phyloP scores from a whole-genome alignment of 805 yeast species.

The Priceomyces castillae region DNA sequence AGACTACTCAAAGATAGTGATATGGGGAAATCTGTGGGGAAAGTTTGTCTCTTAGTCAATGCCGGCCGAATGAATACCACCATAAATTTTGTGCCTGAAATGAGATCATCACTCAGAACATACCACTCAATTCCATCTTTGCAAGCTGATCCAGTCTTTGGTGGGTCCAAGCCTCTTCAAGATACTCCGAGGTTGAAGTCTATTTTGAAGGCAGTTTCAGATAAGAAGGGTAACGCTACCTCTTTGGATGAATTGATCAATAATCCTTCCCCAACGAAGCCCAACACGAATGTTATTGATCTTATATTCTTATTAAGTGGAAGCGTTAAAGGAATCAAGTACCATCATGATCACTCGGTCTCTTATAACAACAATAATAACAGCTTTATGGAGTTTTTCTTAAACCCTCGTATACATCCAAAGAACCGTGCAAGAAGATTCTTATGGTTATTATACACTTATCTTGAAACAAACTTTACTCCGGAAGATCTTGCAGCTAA shows the following conservation, averaged over 20 bases:
- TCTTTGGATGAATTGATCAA: slow-evolving; percentile 45
- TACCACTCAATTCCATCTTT: slow-evolving; percentile 91
- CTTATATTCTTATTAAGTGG: slow-evolving; percentile 72
- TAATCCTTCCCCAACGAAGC: slow-evolving; percentile 30
- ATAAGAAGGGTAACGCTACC: slow-evolving; percentile 54
- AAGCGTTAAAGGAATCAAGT: slow-evolving; percentile 52
- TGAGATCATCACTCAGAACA: slow-evolving; percentile 90
- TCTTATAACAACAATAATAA: slow-evolving; percentile 30
- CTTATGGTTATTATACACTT: slow-evolving; percentile 79
- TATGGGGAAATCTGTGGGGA: slow-evolving; percentile 67
- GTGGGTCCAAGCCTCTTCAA: slow-evolving; percentile 67
- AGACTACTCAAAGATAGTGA: slow-evolving; percentile 62
- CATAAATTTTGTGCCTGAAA: slow-evolving; percentile 88
- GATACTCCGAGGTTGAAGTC: slow-evolving; percentile 93
- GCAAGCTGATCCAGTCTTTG: slow-evolving; percentile 61
- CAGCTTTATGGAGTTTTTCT: slow-evolving; percentile 67
- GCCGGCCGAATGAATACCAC: slow-evolving; percentile 95
- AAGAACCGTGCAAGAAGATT: slow-evolving; percentile 66
- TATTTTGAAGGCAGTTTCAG: slow-evolving; percentile 83
- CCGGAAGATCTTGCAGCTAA: slow-evolving; percentile 48
- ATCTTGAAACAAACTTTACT: slow-evolving; percentile 67
- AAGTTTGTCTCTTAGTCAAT: slow-evolving; percentile 83
- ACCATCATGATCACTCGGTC: slow-evolving; percentile 20
- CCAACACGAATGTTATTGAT: slow-evolving; percentile 65
- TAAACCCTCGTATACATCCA: slow-evolving; percentile 60